These are phyloP conservation scores for Metschnikowia chrysomelidarum DNA, from an alignment of 805 yeast genomes.

Conservation along the genomic window DNA sequence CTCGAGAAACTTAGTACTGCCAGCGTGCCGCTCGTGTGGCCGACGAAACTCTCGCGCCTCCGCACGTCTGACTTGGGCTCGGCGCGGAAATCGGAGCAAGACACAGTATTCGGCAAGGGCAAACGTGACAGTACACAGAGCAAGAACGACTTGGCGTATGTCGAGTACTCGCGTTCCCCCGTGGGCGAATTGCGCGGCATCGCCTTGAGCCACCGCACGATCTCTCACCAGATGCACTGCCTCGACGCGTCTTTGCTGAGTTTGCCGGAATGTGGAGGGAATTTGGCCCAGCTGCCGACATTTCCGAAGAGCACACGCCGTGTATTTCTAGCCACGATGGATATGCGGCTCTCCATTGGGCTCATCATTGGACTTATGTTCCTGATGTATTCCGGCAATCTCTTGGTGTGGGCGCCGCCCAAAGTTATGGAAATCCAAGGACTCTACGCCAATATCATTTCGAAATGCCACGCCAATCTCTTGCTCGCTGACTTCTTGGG, in stretches of 20 bases:
- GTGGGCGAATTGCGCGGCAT: slow-evolving; percentile 92
- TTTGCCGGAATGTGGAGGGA: slow-evolving; percentile 57
- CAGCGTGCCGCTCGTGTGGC: slow-evolving; percentile 58
- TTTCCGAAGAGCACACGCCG: slow-evolving; percentile 43
- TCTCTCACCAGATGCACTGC: slow-evolving; percentile 83
- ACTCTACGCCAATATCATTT: slow-evolving; percentile 75
- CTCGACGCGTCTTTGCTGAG: slow-evolving; percentile 68
- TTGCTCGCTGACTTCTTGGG: slow-evolving; percentile 84
- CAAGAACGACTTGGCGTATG: slow-evolving; percentile 73
- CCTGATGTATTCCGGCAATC: slow-evolving; percentile 81
- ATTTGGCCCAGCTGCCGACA: slow-evolving; percentile 40
- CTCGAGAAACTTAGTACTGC: slow-evolving; percentile 58
- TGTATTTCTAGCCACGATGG: slow-evolving; percentile 50
- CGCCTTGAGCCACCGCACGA: slow-evolving; percentile 84
- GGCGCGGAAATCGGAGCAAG: slow-evolving; percentile 40
- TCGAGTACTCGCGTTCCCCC: slow-evolving; percentile 88
- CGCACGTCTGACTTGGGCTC: slow-evolving; percentile 85
- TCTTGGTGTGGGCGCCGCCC: slow-evolving; percentile 76
- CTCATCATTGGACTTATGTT: slow-evolving; percentile 76
- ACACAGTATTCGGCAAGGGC: slow-evolving; percentile 15
- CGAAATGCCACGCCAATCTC: slow-evolving; percentile 67
- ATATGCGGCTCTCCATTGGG: slow-evolving; percentile 66
- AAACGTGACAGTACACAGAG: slow-evolving; percentile 15
- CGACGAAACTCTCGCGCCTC: slow-evolving; percentile 71
- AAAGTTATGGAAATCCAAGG: slow-evolving; percentile 77